Percentiles rank a stretch among this genome's conserved stretches.
These are phyloP conservation scores for Neurospora sp. DNA, from an alignment of 495 filamentous ascomycete genomes.

Conservation along the genomic window DNA sequence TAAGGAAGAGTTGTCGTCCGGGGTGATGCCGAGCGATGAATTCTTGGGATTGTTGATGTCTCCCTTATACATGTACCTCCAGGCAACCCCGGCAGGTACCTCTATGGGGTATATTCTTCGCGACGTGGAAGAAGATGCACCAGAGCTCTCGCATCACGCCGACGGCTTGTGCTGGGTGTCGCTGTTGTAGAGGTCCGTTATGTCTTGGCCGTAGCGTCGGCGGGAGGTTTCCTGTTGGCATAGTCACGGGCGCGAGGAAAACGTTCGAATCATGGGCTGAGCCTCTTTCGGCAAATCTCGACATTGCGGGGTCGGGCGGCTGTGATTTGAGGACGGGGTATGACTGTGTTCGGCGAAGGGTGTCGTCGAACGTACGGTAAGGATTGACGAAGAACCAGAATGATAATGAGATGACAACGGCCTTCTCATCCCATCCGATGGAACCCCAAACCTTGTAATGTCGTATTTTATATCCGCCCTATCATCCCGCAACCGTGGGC, in stretches of 20 bases:
- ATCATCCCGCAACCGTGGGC: conserved; percentile 86
- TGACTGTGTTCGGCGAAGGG: conserved; percentile 38
- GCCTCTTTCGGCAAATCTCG: conserved; percentile 38
- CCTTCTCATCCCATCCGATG: conserved; percentile 34
- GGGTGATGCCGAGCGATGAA: too few species aligned
- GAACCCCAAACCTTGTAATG: conserved; percentile 33
- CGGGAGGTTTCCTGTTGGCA: conserved; percentile 27
- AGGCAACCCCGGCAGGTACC: too few species aligned
- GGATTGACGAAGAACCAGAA: conserved; percentile 23
- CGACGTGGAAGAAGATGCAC: neutral
- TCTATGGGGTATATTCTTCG: neutral
- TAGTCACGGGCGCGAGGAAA: conserved; percentile 35
- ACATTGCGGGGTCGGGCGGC: conserved; percentile 32
- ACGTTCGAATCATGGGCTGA: conserved; percentile 35
- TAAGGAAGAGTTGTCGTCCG: too few species aligned
- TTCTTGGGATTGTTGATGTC: too few species aligned
- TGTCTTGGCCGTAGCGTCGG: too few species aligned
- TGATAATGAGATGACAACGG: conserved; percentile 36
- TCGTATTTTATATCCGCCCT: conserved; percentile 43
- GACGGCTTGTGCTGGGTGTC: too few species aligned
- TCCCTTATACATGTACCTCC: too few species aligned
- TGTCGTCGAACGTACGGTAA: conserved; percentile 37
- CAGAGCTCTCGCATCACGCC: neutral
- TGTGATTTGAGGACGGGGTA: conserved; percentile 54
- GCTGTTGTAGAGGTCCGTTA: too few species aligned